Evolutionary conservation across 352 stramenopile species (phyloP), one percentile per base, ranked within the genome.

Genomic region (Globisporangium nunn): DNA sequence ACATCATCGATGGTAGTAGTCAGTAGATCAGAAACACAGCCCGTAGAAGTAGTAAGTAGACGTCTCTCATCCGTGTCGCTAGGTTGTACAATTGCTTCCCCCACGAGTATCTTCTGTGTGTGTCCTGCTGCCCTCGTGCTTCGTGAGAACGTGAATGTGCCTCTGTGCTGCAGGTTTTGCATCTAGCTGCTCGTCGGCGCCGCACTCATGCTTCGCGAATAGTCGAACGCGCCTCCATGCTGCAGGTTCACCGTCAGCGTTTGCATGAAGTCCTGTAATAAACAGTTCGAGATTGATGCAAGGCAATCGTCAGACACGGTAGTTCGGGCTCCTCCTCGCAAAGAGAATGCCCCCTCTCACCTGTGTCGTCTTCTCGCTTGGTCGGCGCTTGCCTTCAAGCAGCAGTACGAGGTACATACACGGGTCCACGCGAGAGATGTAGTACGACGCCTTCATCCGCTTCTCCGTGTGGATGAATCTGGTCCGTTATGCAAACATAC

Each of bases 221-320:
- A 58, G 23, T 74, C 65, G 57, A 88, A 93, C 15, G 75, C 80
- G n/a, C 76, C 76, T 18, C 63, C 72, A 51, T 93, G 83, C 58
- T 89, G 78, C 33, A 93, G 68, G 48, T 88, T 90, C 39, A 85
- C 70, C 12, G 71, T 75, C 58, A 90, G 67, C 46, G 75, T 88
- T 63, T 87, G 80, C 81, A 93, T 90, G 40, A 93, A 93, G 52
- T 93, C 81, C 77, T 91, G 46, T 5, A 37, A 23, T 23, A 23
- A 23, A 23, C 23, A 23, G 23, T 23, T 23, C 23, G 23, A 6
- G 43, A 18, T 10, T n/a, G 37, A 17, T 14, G 11, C 37, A 12
- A 43, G 4, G 11, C 37, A 15, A 1, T 4, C 37, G 37, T 43
- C 37, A 43, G 43, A 30, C 43, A 61, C 46, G 15, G 15, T 8